Base-by-base conservation (phyloP, 257 asterid genomes). In the Fraxinus quadrangulata region DNA sequence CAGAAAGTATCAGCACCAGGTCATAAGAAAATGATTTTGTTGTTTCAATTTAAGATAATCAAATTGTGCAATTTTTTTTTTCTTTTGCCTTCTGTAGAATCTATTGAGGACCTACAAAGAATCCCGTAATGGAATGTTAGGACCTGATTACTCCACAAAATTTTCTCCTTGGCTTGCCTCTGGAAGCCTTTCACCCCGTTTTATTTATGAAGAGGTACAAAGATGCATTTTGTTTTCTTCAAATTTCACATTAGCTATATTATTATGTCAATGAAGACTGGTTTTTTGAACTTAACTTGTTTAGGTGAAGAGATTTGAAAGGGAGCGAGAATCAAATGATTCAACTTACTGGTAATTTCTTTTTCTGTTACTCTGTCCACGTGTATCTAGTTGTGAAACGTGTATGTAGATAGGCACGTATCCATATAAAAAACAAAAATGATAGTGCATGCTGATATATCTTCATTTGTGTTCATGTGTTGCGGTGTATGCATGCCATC, bases 101-200 rank as follows among this genome's bases (percentile, higher is more conserved):
- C 84, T 89, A 31, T 78, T 95, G 70, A 86, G 82, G 85, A 83
- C 85, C 7, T 95, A 95, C 75, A 95, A 95, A 87, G 93, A 90
- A 70, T 91, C 98, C 67, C 89, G 99, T 78, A 93, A 95, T 80
- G 99, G 98, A 59, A 89, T 95, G 99, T 72, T 93, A 51, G 99
- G 99, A 56, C 88, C 96, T 76, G 96, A 90, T 81, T 95, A 93
- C 87, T 95, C 99, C 2, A 91, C 99, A 31, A 95, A 95, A 75
- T 88, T 95, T 80, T 95, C 99, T 67, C 92, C 96, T 47, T 95
- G 99, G 99, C 97, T 95, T 71, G 99, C 98, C 70, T 84, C 92
- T 30, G 99, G 99, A 77, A 84, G 94, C 88, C 89, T 95, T 73
- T 95, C 99, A 24, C 97, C 99, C 47, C 96, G 97, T 76, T 85